phyloP scores from a whole-genome alignment of 2,329 filamentous ascomycete species.

The Penicillium thymicola region DNA sequence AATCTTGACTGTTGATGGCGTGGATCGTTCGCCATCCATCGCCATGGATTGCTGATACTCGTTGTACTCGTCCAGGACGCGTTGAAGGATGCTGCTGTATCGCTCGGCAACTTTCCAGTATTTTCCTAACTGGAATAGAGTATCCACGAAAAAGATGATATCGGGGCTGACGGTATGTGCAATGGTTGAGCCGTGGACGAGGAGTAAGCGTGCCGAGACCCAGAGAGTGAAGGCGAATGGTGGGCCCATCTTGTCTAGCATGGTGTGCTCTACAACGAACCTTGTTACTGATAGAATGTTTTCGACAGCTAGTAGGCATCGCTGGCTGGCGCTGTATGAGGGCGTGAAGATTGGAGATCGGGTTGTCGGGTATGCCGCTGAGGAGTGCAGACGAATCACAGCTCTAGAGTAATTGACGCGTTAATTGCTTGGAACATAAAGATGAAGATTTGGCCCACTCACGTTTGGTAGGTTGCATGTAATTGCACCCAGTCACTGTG shows the following conservation, averaged over 20 bases:
- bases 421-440: background rate
- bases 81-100: conserved; percentile 74
- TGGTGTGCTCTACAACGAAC: conserved; percentile 70
- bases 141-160: conserved; percentile 77
- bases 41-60: conserved; percentile 65
- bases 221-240: conserved; percentile 90
- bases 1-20: conserved; percentile 80
- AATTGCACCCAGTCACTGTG: conserved; percentile 88
- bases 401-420: conserved; percentile 49
- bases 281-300: conserved; percentile 75
- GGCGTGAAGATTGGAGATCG: conserved; percentile 85
- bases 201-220: conserved; percentile 81
- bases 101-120: conserved; percentile 84
- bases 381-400: conserved; percentile 86
- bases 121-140: conserved; percentile 72
- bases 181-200: conserved; percentile 88
- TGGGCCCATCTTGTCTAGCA: conserved; percentile 78
- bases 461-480: conserved; percentile 84
- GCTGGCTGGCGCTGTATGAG: conserved; percentile 78
- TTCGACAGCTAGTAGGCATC: conserved; percentile 78
- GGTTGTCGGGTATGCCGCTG: conserved; percentile 86
- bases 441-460: conserved; percentile 30
- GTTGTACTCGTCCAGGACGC: conserved; percentile 81
- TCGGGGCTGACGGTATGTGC: conserved; percentile 77
- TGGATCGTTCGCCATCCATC: conserved; percentile 66